Base-by-base conservation (phyloP, 2,329 filamentous ascomycete genomes). In the Didymella sp. region DNA sequence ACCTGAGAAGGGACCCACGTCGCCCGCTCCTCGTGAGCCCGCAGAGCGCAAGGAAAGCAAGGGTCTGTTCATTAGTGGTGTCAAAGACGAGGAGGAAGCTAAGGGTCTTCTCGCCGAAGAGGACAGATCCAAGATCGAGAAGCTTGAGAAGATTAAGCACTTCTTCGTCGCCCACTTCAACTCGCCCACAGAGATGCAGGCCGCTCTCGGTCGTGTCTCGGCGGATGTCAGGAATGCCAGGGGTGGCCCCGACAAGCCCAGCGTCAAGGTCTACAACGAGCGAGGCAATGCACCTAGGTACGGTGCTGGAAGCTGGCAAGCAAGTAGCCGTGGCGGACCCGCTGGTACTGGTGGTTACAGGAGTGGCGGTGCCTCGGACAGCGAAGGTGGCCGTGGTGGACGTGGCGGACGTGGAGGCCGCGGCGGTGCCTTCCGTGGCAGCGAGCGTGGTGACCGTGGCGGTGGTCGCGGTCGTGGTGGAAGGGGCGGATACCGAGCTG, bases 131-230 rank as follows among this genome's bases (percentile, higher is more conserved):
- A 97, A 96, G 80, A 91, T 97, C 63, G 77, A 86, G 51, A 81
- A 81, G 69, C 77, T 85, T 53, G 81, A 82, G 70, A 93, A 91
- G 78, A 90, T 87, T 80, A 87, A 87, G 70, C 87, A 87, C 60
- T 92, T 92, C 80, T 93, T 89, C 79, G 91, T 96, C 46, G 92
- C 91, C 24, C 89, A 93, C 64, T 98, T 98, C 79, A 87, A 89
- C 73, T 90, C 84, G 2, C 73, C 82, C 3, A 89, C 96, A 65
- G 91, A 96, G 46, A 91, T 94, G 71, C 90, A 93, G 68, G 86
- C 84, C 30, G 91, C 92, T 30, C 84, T 96, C 70, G 85, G 87
- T 38, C 87, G 87, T 62, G 83, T 96, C 56, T 85, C 91, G 5
- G 84, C 88, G 13, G 91, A 95, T 40, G 83, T 89, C 68, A 94